These are phyloP conservation scores for Pichia sp. DNA, from an alignment of 1,139 yeast genomes.

Conservation along the genomic window DNA sequence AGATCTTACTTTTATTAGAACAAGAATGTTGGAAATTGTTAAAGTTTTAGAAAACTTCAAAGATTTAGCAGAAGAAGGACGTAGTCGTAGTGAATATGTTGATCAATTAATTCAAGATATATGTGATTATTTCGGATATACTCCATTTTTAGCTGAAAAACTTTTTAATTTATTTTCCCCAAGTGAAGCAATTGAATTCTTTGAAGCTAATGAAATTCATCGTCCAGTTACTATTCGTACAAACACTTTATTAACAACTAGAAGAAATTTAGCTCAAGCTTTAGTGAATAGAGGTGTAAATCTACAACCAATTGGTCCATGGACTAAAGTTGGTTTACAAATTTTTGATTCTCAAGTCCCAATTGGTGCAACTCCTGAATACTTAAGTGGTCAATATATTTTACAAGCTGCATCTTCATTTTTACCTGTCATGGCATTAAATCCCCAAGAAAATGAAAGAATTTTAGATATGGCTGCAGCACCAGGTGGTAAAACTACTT, in stretches of 20 bases:
- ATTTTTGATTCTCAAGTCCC: conserved; percentile 98
- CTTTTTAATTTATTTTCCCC: conserved; percentile 87
- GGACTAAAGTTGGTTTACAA: conserved; percentile 98
- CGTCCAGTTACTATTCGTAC: conserved; percentile 97
- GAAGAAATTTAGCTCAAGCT: conserved; percentile 93
- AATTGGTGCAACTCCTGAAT: conserved; percentile 98
- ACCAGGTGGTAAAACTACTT: conserved; percentile 99
- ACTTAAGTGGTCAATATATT: conserved; percentile 95
- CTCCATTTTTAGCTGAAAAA: conserved; percentile 90
- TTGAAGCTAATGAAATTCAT: conserved; percentile 96
- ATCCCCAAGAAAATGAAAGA: conserved; percentile 94
- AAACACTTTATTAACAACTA: conserved; percentile 87
- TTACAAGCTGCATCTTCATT: conserved; percentile 98
- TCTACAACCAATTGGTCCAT: conserved; percentile 91
- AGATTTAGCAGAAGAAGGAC: conserved; percentile 77
- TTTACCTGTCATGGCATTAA: conserved; percentile 95
- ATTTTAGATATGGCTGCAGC: conserved; percentile 99
- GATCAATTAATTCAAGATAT: conserved; percentile 77
- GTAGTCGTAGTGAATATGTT: conserved; percentile 74
- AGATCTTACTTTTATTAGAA: conserved; percentile 77
- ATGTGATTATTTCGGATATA: conserved; percentile 92
- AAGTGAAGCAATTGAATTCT: conserved; percentile 94
- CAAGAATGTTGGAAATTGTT: conserved; percentile 92
- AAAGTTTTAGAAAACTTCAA: conserved; percentile 93
- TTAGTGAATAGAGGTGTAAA: conserved; percentile 96